Evolutionary conservation across 2,329 filamentous ascomycete genomes (phyloP), one percentile per base, ranked within the genome.

Genomic region (Trichoderma sp.): DNA sequence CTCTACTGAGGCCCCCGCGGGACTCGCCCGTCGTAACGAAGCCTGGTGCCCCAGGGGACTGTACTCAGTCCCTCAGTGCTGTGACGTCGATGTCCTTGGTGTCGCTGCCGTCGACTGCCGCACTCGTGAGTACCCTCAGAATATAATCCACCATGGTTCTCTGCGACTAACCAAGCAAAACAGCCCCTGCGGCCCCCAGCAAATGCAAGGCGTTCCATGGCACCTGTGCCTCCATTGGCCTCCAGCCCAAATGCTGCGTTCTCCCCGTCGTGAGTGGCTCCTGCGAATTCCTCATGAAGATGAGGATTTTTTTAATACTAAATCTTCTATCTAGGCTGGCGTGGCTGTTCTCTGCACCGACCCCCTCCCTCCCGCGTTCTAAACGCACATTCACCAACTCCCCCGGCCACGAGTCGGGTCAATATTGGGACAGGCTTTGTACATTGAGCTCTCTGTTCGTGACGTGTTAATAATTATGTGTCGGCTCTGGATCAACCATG

Each of bases 61-160:
- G 32, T 73, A 74, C 58, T 26, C 32, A 5, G 34, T 50, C 13
- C 57, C 73, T 4, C 71, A 58, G n/a, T 74, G 73, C 70, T 74
- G 73, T 55, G 7, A 30, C 0, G 2, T 50, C n/a, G 36, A 74
- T 47, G 66, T 74, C 4, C 53, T 73, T 9, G 55, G 57, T 7
- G 6, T 73, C n/a, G 62, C 61, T 32, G 20, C 7, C 6, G 28
- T 74, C 20, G 66, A 73, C 43, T 74, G 73, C 68, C 17, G 47
- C 11, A 3, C 1, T 23, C 72, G 73, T 74, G 28, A 68, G 73
- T 73, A 1, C 2, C 11, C 15, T 9, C 28, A 5, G 4, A 0
- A 58, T 32, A 8, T 5, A 3, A 57, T 26, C 3, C 4, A n/a
- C 2, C 9, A 4, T 30, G 3, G 30, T 4, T 9, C 2, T 20